Evolutionary conservation across 306 rosid genomes (phyloP).

Genomic region (Cucumis hystrix): DNA sequence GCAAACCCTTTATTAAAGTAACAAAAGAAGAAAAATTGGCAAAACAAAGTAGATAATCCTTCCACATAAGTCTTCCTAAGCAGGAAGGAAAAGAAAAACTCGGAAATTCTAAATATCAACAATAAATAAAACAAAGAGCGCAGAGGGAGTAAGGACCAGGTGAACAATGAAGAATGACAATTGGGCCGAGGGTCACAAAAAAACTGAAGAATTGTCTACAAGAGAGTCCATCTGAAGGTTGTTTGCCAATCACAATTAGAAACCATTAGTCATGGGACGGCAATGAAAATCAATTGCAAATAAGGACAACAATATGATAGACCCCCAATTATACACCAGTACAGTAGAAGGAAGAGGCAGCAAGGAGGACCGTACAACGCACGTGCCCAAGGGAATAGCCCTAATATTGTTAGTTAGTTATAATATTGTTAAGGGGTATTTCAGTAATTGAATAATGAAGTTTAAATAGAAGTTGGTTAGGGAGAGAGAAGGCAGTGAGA

Average conservation of each 20-base stretch:
- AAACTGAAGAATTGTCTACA: background rate
- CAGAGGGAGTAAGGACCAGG: background rate
- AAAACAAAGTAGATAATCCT: background rate
- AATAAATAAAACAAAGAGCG: background rate
- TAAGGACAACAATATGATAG: background rate
- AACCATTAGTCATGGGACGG: background rate
- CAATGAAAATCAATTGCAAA: background rate
- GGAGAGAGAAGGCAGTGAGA: too few relatives aligned
- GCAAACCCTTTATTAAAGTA: background rate
- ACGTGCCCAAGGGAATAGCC: too few relatives aligned
- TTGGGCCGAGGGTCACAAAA: background rate
- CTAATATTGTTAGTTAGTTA: too few relatives aligned
- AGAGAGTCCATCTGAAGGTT: background rate
- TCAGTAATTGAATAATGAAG: too few relatives aligned
- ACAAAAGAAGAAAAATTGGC: background rate
- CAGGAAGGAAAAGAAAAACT: background rate
- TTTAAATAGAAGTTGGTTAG: too few relatives aligned
- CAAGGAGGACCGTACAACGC: too few relatives aligned
- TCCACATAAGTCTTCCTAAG: background rate
- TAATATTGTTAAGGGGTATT: too few relatives aligned
- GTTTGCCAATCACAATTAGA: background rate
- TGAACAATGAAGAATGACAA: background rate
- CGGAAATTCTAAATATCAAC: background rate
- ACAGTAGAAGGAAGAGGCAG: too few relatives aligned
- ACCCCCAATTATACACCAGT: too few relatives aligned